phyloP scores from a whole-genome alignment of 495 filamentous ascomycete species.

The Podospora tetraspora region DNA sequence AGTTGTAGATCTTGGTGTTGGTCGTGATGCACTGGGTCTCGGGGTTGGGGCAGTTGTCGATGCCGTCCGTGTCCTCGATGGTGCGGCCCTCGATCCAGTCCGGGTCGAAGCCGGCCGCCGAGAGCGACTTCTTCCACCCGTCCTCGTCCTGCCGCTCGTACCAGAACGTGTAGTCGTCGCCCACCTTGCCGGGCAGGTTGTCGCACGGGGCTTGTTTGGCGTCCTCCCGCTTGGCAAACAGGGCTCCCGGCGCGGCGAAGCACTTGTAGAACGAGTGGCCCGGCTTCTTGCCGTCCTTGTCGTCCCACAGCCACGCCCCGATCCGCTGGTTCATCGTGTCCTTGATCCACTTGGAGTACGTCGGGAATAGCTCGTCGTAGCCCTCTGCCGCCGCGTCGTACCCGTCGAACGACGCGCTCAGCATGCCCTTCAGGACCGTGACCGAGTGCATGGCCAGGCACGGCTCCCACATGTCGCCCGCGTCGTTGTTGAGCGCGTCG shows the following conservation, averaged over 20 bases:
- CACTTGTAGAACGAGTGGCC: conserved; percentile 8
- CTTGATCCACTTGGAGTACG: conserved; percentile 11
- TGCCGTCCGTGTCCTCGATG: neutral
- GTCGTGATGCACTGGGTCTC: neutral
- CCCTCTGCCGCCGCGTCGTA: conserved; percentile 6
- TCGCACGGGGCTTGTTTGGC: conserved; percentile 1
- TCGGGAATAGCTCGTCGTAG: conserved; percentile 10
- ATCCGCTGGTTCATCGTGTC: conserved; percentile 6
- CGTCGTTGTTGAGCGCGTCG: conserved; percentile 5
- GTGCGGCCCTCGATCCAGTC: conserved; percentile 5
- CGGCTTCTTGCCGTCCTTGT: conserved; percentile 4
- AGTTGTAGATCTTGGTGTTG: neutral
- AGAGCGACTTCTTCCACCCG: conserved; percentile 9
- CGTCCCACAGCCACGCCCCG: neutral
- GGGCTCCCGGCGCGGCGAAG: neutral
- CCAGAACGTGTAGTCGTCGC: conserved; percentile 7
- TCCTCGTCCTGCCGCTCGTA: conserved; percentile 2
- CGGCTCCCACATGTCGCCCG: neutral
- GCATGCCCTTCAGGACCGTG: conserved; percentile 1
- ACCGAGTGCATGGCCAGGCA: conserved; percentile 9
- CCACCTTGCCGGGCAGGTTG: neutral
- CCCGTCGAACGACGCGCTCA: conserved; percentile 7
- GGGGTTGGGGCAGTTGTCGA: neutral
- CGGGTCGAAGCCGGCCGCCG: conserved; percentile 6
- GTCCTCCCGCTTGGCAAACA: neutral